phyloP scores from a whole-genome alignment of 192 early-diverging fungal species.

The Pilaira anomala region DNA sequence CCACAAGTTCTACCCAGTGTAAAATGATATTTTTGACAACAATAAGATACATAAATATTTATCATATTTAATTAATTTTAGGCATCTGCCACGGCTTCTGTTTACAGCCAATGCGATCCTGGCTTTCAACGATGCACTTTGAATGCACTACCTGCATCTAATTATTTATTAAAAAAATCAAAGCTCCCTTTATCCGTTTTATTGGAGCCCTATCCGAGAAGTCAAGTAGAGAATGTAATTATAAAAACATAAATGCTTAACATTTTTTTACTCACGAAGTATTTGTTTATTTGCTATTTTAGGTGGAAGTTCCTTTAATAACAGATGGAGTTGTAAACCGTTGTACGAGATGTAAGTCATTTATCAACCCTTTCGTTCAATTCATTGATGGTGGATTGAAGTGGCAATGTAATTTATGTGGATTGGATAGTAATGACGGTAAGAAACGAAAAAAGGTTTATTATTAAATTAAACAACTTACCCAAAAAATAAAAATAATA shows the following conservation, averaged over 20 bases:
- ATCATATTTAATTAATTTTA: constrained; percentile 1
- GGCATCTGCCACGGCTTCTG: constrained; percentile 15
- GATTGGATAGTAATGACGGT: constrained; percentile 78
- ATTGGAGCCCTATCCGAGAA: constrained; percentile 65
- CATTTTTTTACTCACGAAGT: not conserved
- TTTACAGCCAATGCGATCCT: constrained; percentile 16
- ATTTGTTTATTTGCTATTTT: not conserved
- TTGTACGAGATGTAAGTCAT: constrained; percentile 89
- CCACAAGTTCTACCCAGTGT: constrained; percentile 46
- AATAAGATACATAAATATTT: not conserved
- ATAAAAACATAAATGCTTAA: not conserved
- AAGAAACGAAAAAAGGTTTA: constrained; percentile 10
- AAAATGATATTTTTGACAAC: constrained; percentile 8
- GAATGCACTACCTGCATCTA: constrained; percentile 71
- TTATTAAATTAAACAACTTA: not conserved
- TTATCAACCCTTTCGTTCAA: constrained; percentile 91
- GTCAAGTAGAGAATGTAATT: constrained; percentile 64
- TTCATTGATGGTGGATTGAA: constrained; percentile 91
- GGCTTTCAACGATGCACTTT: constrained; percentile 61
- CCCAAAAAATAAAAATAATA: not conserved
- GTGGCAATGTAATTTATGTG: constrained; percentile 96
- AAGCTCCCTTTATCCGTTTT: constrained; percentile 75
- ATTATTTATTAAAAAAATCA: constrained; percentile 67
- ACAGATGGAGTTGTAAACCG: constrained; percentile 82
- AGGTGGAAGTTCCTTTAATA: constrained; percentile 77